Conservation (phyloP, 441 rosid species). For the Syzygium syzygioides region DNA sequence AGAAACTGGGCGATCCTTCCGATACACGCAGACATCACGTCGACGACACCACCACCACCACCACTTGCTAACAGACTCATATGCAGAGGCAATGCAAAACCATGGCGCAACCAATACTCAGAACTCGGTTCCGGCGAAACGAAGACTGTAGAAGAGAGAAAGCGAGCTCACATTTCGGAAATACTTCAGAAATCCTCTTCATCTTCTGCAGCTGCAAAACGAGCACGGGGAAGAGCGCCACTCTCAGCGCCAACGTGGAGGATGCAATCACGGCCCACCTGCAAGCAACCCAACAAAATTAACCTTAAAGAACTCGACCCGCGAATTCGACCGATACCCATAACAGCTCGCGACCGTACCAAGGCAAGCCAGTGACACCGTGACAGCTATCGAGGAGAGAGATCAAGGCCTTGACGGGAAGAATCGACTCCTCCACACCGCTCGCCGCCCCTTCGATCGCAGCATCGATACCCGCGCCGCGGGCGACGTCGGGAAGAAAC, state of each 20-base stretch:
- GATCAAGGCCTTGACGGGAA: constrained; percentile 39
- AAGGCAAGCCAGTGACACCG: constrained; percentile 73
- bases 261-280: constrained; percentile 90
- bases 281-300: background rate
- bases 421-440: constrained; percentile 24
- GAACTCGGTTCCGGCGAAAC: background rate
- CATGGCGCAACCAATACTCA: background rate
- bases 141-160: background rate
- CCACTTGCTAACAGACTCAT: background rate
- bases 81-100: background rate
- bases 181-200: constrained; percentile 39
- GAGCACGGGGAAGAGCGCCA: constrained; percentile 50
- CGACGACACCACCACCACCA: background rate
- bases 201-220: constrained; percentile 62
- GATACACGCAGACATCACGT: background rate
- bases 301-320: background rate
- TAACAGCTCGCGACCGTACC: constrained; percentile 28
- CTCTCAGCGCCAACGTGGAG: constrained; percentile 66
- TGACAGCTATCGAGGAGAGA: constrained; percentile 72
- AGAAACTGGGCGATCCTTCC: background rate
- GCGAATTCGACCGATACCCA: background rate
- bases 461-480: background rate
- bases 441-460: background rate
- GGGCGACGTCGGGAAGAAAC: background rate
- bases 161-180: constrained; percentile 57